Evolutionary conservation across 108 stramenopile genomes (phyloP).

Genomic region (Stephanodiscus minutulus): DNA sequence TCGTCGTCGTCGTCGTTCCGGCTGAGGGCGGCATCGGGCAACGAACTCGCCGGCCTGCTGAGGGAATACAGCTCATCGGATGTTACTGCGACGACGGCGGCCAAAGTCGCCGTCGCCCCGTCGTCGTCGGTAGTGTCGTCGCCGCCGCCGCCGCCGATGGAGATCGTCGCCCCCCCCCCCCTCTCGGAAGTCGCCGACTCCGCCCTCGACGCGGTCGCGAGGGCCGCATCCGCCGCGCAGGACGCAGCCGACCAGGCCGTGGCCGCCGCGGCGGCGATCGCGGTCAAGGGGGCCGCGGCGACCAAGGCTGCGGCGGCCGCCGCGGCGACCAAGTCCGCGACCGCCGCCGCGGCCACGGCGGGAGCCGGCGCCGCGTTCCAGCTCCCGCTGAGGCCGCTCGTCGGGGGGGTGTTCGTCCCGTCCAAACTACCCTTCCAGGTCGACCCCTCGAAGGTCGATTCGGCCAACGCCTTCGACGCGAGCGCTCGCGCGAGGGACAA

Average conservation of each 20-base stretch:
- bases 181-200: constrained; percentile 11
- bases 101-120: constrained; percentile 14
- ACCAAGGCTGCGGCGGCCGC: constrained; percentile 9
- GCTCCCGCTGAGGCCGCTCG: constrained; percentile 22
- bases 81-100: constrained; percentile 11
- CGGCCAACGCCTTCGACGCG: constrained; percentile 22
- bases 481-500: constrained; percentile 21
- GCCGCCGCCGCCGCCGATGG: not conserved
- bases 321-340: not conserved
- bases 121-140: not conserved
- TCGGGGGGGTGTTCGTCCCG: not conserved
- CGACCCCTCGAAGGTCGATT: constrained; percentile 22
- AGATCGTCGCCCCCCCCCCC: not conserved
- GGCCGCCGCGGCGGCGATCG: constrained; percentile 27
- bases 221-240: constrained; percentile 17
- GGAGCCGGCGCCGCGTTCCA: not conserved
- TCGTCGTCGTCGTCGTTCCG: not conserved
- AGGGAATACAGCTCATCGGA: constrained; percentile 27
- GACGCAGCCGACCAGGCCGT: constrained; percentile 39
- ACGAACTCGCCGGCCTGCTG: constrained; percentile 33
- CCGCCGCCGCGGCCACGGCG: not conserved
- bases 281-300: constrained; percentile 19
- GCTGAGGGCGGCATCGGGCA: not conserved
- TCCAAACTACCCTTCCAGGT: constrained; percentile 13
- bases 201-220: constrained; percentile 16